Conservation (phyloP, 164 flowering plant species). For the Hamamelis virginiana region DNA sequence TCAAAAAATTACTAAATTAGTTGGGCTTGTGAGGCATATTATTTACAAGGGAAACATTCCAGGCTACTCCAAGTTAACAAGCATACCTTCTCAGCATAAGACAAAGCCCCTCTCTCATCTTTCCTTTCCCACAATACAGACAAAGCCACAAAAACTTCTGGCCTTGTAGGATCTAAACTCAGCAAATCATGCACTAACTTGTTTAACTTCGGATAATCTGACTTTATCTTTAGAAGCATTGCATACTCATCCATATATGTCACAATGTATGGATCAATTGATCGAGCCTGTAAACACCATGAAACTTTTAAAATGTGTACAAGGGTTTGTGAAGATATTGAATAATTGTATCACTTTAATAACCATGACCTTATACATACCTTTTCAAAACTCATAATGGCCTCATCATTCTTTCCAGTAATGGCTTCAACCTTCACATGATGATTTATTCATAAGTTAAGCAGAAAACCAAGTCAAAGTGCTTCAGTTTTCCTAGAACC, state of each 20-base stretch:
- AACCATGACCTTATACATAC: slow-evolving; percentile 31
- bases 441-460: background rate
- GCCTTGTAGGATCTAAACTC: slow-evolving; percentile 71
- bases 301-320: background rate
- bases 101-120: slow-evolving; percentile 78
- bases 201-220: slow-evolving; percentile 74
- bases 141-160: slow-evolving; percentile 90
- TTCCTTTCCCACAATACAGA: slow-evolving; percentile 91
- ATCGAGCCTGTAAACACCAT: slow-evolving; percentile 64
- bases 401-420: slow-evolving; percentile 83
- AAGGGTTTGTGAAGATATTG: background rate
- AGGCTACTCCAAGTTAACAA: slow-evolving; percentile 2
- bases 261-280: slow-evolving; percentile 73
- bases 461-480: slow-evolving; percentile 5
- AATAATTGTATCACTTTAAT: background rate
- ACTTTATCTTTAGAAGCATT: slow-evolving; percentile 82
- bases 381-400: slow-evolving; percentile 92
- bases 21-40: slow-evolving; percentile 5
- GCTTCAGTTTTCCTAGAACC: background rate
- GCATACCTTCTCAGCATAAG: slow-evolving; percentile 86
- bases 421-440: slow-evolving; percentile 84
- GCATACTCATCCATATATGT: slow-evolving; percentile 99
- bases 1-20: slow-evolving; percentile 15
- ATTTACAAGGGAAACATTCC: slow-evolving; percentile 4
- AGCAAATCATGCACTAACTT: slow-evolving; percentile 86